Base-by-base conservation (phyloP, 2,329 filamentous ascomycete species). In the Lanzia echinophila region DNA sequence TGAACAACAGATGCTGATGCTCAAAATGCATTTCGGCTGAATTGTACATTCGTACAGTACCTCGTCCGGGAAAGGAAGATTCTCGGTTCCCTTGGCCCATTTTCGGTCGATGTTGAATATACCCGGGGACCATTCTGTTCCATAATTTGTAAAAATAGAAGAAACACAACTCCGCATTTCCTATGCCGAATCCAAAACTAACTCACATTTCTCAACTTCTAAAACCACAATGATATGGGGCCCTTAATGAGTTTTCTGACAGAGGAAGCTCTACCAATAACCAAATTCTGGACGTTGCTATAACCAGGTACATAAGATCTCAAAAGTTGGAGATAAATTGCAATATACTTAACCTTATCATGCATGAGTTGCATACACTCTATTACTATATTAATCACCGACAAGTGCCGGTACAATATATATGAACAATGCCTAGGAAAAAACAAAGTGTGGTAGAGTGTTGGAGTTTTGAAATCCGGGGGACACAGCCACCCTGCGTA, bases 291-390 rank as follows among this genome's bases (percentile, higher is more conserved):
- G 50, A 51, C 33, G 24, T 17, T 13, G 28, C 22, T 41, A 53
- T 32, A 53, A 52, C 54, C 52, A 60, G 57, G 56, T 54, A 55
- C 56, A 51, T 50, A 42, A 50, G 47, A 28, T 22, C 33, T 51
- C 32, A 39, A 49, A 54, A 43, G 33, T 45, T 50, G 50, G 47
- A 53, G 38, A 39, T 53, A 59, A 32, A 50, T 47, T 54, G 42
- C 44, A 47, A 38, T 53, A 41, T 53, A 47, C 46, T 47, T 48
- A 56, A 31, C 46, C 43, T 53, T 45, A 53, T 47, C 49, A 50
- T 50, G 49, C 49, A 47, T 48, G 36, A 53, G 8, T 45, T 41
- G 17, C 32, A 45, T 53, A 20, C 34, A 47, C 48, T 48, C 42
- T 51, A 47, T 32, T 46, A 47, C 24, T 48, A 58, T 34, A 58